Evolutionary conservation across 2,329 filamentous ascomycete genomes (phyloP), one percentile per base, ranked within the genome.

Genomic region (Pyrenophora seminiperda): DNA sequence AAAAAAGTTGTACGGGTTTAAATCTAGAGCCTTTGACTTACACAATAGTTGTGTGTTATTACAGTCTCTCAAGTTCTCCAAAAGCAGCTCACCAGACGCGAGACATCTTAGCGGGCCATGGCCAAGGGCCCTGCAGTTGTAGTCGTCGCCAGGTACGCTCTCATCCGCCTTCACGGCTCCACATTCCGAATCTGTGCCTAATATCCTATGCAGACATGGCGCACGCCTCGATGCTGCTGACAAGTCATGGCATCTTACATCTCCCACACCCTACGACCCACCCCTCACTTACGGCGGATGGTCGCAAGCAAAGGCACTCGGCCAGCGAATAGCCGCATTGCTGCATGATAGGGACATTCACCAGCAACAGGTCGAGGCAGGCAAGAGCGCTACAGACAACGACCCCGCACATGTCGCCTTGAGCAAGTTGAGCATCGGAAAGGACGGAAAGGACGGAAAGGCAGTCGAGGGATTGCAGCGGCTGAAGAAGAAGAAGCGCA

Each of bases 231-330:
- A 99, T 73, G 91, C 91, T 47, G 91, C 92, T 55, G 92, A 99
- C 79, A 91, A 92, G 71, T 85, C 90, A 73, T 99, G 94, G 94
- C 91, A 97, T 73, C 82, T 96, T 46, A 89, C 89, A 22, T 96
- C 94, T 5, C 89, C 92, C 1, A 92, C 91, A 5, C 94, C 94
- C 2, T 99, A 97, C 78, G 93, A 99, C 61, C 90, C 94, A 59
- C 94, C 94, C 41, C 81, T 99, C 50, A 96, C 92, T 2, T 97
- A 97, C 70, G 90, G 90, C 61, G 94, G 94, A 58, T 97, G 94
- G 89, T 84, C 87, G 11, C 94, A 97, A 73, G 87, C 89, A 45
- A 86, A 89, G 62, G 84, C 87, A 4, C 83, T 97, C 18, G 94
- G 94, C 13, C 81, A 86, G 54, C 86, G 91, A 53, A 97, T 99